A percentile compares a stretch with the other conserved stretches of the same genome.
Evolutionary conservation across 768 basidiomycete species (phyloP).

Genomic region (Panaeolus cyanescens): DNA sequence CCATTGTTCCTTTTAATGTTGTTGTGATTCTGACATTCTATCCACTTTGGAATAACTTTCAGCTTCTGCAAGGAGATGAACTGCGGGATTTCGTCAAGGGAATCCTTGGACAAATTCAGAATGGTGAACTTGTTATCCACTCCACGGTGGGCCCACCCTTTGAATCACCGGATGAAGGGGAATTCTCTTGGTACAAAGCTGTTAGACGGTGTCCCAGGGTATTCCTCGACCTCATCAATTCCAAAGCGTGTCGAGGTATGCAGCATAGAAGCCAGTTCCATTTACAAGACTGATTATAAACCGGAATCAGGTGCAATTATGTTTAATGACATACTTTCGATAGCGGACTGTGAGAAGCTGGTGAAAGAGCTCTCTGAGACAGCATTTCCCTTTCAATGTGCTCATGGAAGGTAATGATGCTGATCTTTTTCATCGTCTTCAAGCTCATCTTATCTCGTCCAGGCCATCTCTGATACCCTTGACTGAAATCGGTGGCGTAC

Average conservation of each 20-base stretch:
- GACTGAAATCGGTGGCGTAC: conserved; percentile 24
- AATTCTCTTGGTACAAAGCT: conserved; percentile 65
- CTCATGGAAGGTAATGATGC: conserved; percentile 78
- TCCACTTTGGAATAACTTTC: conserved; percentile 13
- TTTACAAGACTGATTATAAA: not conserved
- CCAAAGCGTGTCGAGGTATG: conserved; percentile 93
- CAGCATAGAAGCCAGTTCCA: conserved; percentile 6
- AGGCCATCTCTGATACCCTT: conserved; percentile 46
- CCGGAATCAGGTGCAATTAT: conserved; percentile 83
- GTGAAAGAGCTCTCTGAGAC: conserved; percentile 70
- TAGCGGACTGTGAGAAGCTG: conserved; percentile 69
- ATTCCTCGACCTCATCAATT: conserved; percentile 85
- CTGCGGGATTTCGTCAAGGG: conserved; percentile 76
- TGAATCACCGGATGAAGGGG: conserved; percentile 20
- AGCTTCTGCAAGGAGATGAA: conserved; percentile 72
- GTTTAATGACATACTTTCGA: conserved; percentile 84
- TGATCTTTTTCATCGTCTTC: conserved; percentile 6
- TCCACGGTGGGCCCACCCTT: conserved; percentile 23
- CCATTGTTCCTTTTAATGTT: conserved; percentile 21
- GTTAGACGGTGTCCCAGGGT: conserved; percentile 82
- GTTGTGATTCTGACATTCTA: conserved; percentile 13
- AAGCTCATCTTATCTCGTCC: conserved; percentile 10
- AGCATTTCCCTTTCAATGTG: conserved; percentile 91
- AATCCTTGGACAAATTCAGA: conserved; percentile 64
- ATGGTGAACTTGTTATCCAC: conserved; percentile 36